Percentiles rank a stretch among this genome's conserved stretches.
Conservation (phyloP, 1,284 basidiomycete species). For the Sporisorium reilianum region DNA sequence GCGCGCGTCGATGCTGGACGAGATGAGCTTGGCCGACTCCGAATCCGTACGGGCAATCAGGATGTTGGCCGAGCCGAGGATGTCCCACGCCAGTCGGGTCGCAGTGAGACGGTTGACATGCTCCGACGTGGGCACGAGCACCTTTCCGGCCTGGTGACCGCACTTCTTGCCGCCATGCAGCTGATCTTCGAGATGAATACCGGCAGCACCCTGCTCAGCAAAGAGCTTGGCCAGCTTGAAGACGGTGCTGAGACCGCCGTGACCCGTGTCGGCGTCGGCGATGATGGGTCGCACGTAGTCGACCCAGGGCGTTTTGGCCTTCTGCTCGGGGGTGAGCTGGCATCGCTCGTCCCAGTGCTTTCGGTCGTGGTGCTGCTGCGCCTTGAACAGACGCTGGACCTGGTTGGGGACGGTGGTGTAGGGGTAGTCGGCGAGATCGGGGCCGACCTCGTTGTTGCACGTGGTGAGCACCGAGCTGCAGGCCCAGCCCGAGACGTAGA, state of each 20-base stretch:
- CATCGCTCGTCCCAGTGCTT: slow-evolving; percentile 68
- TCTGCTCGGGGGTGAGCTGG: slow-evolving; percentile 56
- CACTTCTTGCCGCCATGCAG: slow-evolving; percentile 74
- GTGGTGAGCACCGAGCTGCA: slow-evolving; percentile 79
- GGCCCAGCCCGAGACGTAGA: slow-evolving; percentile 98
- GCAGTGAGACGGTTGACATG: slow-evolving; percentile 86
- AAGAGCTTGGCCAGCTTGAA: slow-evolving; percentile 69
- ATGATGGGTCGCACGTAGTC: slow-evolving; percentile 69
- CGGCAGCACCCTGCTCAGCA: slow-evolving; percentile 71
- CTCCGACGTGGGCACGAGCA: slow-evolving; percentile 87
- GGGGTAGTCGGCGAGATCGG: slow-evolving; percentile 94
- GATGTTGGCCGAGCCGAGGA: slow-evolving; percentile 87
- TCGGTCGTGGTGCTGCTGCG: slow-evolving; percentile 68
- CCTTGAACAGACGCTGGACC: slow-evolving; percentile 69
- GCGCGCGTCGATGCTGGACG: slow-evolving; percentile 82
- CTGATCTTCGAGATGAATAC: slow-evolving; percentile 68
- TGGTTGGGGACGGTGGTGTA: slow-evolving; percentile 91
- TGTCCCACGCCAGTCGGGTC: slow-evolving; percentile 86
- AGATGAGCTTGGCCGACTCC: slow-evolving; percentile 87
- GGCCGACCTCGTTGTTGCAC: slow-evolving; percentile 93
- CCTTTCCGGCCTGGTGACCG: slow-evolving; percentile 92
- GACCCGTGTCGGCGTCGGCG: slow-evolving; percentile 68
- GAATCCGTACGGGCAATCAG: slow-evolving; percentile 91
- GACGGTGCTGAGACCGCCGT: slow-evolving; percentile 67
- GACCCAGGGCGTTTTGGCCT: slow-evolving; percentile 65